Evolutionary conservation across 768 basidiomycete species (phyloP).

Genomic region (Lactarius vividus): DNA sequence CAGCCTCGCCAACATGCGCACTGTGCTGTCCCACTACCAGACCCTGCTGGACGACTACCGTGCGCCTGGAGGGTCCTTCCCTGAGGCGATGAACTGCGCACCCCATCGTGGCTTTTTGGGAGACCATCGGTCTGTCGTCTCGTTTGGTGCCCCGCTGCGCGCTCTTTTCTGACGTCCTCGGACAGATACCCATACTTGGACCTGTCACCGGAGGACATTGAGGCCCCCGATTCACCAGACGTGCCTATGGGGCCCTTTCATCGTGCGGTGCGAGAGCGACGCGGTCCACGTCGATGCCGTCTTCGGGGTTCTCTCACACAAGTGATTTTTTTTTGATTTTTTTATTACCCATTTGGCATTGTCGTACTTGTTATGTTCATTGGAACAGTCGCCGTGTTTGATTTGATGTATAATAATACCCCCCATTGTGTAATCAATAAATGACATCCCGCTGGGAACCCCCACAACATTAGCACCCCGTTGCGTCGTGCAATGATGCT

Average conservation of each 20-base stretch:
- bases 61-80: conserved; percentile 7
- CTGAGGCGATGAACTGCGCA: conserved; percentile 13
- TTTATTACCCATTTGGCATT: neutral
- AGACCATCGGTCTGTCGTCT: conserved; percentile 25
- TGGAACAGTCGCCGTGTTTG: conserved; percentile 7
- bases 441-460: conserved; percentile 1
- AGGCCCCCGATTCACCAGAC: conserved; percentile 13
- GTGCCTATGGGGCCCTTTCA: conserved; percentile 23
- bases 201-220: conserved; percentile 23
- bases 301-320: conserved; percentile 46
- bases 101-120: conserved; percentile 26
- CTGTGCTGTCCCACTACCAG: conserved; percentile 27
- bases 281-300: conserved; percentile 49
- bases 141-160: neutral
- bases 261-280: conserved; percentile 20
- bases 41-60: conserved; percentile 25
- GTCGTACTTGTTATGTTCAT: neutral
- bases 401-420: conserved; percentile 9
- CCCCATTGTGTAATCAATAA: conserved; percentile 9
- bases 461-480: neutral
- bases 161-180: neutral
- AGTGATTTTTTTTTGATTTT: neutral
- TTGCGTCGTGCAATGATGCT: neutral
- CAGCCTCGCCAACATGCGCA: conserved; percentile 22
- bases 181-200: conserved; percentile 26